Base-by-base conservation (phyloP, 345 rosid genomes). In the Erysimum cheiranthoides region DNA sequence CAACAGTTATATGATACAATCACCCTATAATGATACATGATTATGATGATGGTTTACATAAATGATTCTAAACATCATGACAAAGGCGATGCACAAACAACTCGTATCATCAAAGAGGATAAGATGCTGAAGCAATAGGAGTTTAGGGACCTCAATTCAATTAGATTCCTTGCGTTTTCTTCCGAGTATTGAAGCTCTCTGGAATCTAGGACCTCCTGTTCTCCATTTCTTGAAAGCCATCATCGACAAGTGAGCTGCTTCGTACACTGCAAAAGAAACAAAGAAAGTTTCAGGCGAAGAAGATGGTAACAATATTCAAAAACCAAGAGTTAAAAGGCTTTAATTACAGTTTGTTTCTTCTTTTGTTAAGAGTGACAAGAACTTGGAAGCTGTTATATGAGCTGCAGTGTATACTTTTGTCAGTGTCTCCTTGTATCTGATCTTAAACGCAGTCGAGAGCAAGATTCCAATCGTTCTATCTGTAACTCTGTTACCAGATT, bases 221-320 rank as follows among this genome's bases (percentile, higher is more conserved):
- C 93, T 84, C 93, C 93, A 92, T 81, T 89, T 89, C 85, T 82
- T 94, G 66, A 90, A 90, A 18, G 88, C 86, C 27, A 73, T 67
- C 91, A 89, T 85, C 5, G 96, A 92, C 16, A 84, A 80, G 73
- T 84, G 93, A 77, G 96, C 97, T 50, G 92, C 91, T 75, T 86
- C 95, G 8, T 87, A 85, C 82, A 92, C 96, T 92, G 40, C 80
- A 78, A 54, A 10, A 21, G 30, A 57, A 47, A 67, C 40, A 14
- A 40, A 12, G 10, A n/a, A 30, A 8, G 13, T 59, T 40, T 60
- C 52, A 39, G 54, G 58, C 32, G 42, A 25, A 47, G 31, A 61
- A 68, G 34, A 27, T 62, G 50, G 14, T 16, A 64, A 21, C 46
- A 6, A 32, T 10, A 42, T 11, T 8, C 0, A 2, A 43, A 5